Evolutionary conservation across 495 filamentous ascomycete genomes (phyloP), one percentile per base, ranked within the genome.

Genomic region (Tetracladium marchalianum): DNA sequence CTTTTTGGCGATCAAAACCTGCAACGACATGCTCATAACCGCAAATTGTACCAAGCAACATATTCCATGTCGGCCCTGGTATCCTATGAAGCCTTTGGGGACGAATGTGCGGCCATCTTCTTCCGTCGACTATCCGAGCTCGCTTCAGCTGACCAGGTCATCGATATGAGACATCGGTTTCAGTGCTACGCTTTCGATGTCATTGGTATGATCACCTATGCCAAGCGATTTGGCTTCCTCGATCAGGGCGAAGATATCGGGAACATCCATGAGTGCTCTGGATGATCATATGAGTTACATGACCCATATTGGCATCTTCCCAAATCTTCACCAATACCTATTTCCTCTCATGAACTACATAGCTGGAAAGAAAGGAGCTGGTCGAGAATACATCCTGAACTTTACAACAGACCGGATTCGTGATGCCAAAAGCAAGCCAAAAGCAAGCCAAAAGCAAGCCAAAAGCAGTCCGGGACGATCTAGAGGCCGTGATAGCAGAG

Each of bases 131-230:
- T 80, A 16, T 37, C 40, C 0, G 69, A 75, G 37, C 62, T 70
- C 34, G 61, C 71, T 0, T 47, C 60, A 1, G 54, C 43, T 1
- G 57, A 55, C 0, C 34, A 62, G 15, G 33, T 34, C 1, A 54
- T 74, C 9, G 65, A 81, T 49, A 60, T 81, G 2, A 65, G 64
- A 0, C 61, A 71, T 44, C 77, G 73, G 72, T 60, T 77, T 31
- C 75, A 77, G 49, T 77, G 66, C 40, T 81, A 74, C 50, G 73
- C 76, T 0, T 78, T 77, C 50, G 77, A 80, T 47, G 75, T 81
- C 1, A 76, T 81, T 44, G 73, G 73, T 10, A 58, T 69, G 31
- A 70, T 81, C 38, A 76, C 72, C 0, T 81, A 71, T 46, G 73
- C 69, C 1, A 63, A 72, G 31, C 62, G 70, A 15, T 71, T 78